Evolutionary conservation across 495 filamentous ascomycete species (phyloP).

Genomic region (Chlorociboria aeruginascens): DNA sequence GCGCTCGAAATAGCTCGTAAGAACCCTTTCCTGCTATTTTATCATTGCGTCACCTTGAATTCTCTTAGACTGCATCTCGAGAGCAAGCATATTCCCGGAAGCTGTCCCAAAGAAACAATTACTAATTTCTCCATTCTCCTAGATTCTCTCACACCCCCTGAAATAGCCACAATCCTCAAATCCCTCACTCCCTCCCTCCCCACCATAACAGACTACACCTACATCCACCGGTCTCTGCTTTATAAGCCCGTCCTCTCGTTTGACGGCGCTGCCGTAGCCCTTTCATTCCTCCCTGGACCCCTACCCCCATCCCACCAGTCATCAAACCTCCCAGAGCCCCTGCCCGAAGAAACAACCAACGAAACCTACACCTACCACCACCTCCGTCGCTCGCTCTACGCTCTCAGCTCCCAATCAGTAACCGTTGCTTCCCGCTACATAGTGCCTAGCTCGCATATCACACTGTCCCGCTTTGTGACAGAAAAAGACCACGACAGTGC

Average conservation of each 20-base stretch:
- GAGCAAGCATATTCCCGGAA: no score
- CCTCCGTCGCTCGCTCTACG: conserved; percentile 66
- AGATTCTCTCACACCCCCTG: conserved; percentile 45
- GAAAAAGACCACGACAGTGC: conserved; percentile 30
- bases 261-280: conserved; percentile 71
- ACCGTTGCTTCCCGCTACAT: conserved; percentile 63
- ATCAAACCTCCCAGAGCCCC: conserved; percentile 6
- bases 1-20: conserved; percentile 59
- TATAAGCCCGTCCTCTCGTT: conserved; percentile 75
- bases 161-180: conserved; percentile 48
- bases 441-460: conserved; percentile 80
- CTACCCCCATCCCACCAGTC: conserved; percentile 22
- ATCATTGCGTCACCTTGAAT: no score
- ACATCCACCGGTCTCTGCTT: conserved; percentile 52
- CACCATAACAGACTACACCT: conserved; percentile 49
- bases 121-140: no score
- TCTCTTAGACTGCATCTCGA: no score
- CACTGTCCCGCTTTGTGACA: conserved; percentile 66
- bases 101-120: no score
- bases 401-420: conserved; percentile 45
- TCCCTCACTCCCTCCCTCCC: conserved; percentile 31
- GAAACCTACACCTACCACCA: conserved; percentile 82
- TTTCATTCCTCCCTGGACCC: conserved; percentile 72
- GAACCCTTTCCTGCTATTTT: no score
- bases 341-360: conserved; percentile 20